Conservation (phyloP, 2,329 filamentous ascomycete species). For the Blastomyces parvus region DNA sequence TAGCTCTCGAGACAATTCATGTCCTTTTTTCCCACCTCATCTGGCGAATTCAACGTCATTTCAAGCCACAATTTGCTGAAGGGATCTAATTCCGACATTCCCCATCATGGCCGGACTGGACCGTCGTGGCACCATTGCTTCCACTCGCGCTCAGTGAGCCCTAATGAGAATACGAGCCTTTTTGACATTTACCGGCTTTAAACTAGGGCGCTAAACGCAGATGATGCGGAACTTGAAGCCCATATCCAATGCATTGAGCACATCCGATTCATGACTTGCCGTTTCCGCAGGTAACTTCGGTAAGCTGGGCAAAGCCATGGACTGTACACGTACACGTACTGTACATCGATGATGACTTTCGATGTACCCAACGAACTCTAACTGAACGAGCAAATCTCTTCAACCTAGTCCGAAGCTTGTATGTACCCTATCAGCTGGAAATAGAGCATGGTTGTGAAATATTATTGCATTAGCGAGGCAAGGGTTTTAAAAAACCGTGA, state of each 20-base stretch:
- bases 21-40: too few species aligned
- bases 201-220: neutral
- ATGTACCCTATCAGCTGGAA: neutral
- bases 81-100: neutral
- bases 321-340: neutral
- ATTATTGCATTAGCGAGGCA: neutral
- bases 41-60: too few species aligned
- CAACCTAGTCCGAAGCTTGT: neutral
- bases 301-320: neutral
- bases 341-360: neutral
- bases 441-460: neutral
- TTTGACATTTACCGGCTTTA: neutral
- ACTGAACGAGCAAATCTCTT: neutral
- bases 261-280: neutral
- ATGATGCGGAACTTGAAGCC: neutral
- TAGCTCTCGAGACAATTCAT: too few species aligned
- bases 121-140: neutral
- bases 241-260: neutral
- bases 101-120: neutral
- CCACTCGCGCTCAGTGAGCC: neutral
- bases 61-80: neutral
- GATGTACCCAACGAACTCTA: neutral
- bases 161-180: neutral
- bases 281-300: neutral
- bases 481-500: neutral